Evolutionary conservation across 2,329 filamentous ascomycete genomes (phyloP).

Genomic region (Ophiostoma quercus): DNA sequence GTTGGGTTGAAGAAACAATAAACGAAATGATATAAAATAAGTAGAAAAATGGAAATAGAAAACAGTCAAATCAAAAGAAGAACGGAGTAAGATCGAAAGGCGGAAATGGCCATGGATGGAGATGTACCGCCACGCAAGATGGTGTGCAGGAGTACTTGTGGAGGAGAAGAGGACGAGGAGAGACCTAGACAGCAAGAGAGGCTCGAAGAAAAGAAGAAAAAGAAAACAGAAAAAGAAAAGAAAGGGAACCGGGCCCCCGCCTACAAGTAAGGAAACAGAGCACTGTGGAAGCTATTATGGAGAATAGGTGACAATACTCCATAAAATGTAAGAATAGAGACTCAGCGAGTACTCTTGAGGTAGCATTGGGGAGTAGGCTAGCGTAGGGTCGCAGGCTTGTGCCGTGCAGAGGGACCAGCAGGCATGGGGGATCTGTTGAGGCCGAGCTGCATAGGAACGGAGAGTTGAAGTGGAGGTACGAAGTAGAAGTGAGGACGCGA

Average conservation of each 20-base stretch:
- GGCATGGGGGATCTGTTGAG: slow-evolving; percentile 1
- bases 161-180: no score
- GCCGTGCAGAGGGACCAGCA: background rate
- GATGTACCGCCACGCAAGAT: background rate
- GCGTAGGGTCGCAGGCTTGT: background rate
- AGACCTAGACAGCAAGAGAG: background rate
- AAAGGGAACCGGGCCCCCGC: background rate
- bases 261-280: background rate
- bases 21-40: background rate
- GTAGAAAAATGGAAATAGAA: background rate
- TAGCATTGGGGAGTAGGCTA: slow-evolving; percentile 4
- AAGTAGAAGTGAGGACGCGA: background rate
- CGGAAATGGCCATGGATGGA: background rate
- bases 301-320: background rate
- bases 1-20: slow-evolving; percentile 8
- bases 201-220: background rate
- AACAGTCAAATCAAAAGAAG: background rate
- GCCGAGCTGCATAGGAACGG: background rate
- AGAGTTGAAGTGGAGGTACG: background rate
- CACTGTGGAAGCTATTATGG: background rate
- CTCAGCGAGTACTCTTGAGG: background rate
- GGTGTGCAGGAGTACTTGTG: background rate
- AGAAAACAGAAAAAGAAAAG: background rate
- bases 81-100: background rate
- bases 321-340: background rate